Conservation (phyloP, 225 moss, liverwort and hornwort genomes). For the Marchantia polymorpha region DNA sequence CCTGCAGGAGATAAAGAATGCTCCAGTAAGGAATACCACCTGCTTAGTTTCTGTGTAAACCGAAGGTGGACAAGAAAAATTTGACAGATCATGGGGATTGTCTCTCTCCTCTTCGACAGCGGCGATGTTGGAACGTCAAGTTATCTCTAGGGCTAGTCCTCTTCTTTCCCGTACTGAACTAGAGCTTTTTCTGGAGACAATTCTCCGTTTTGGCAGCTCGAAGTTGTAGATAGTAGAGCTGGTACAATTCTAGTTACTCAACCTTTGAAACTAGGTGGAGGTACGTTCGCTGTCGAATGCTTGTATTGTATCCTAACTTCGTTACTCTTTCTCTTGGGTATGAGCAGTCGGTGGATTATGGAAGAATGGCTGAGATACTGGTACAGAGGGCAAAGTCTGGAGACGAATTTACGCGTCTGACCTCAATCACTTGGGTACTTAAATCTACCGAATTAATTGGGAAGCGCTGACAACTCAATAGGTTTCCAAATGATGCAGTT, state of each 20-base stretch:
- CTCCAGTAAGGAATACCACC: conserved; percentile 54
- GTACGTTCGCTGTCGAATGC: background rate
- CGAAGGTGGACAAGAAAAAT: background rate
- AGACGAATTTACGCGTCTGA: conserved; percentile 91
- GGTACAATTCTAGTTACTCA: background rate
- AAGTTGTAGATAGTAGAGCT: background rate
- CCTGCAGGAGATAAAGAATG: conserved; percentile 92
- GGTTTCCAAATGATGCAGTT: too few relatives aligned
- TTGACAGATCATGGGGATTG: background rate
- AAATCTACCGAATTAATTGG: background rate
- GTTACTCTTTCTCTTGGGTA: background rate
- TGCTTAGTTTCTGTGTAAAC: background rate
- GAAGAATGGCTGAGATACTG: conserved; percentile 95
- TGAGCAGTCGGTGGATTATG: conserved; percentile 92
- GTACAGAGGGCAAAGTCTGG: conserved; percentile 78
- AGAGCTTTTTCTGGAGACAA: background rate
- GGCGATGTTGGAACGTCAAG: background rate
- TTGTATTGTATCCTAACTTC: background rate
- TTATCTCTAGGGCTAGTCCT: background rate
- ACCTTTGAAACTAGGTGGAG: background rate
- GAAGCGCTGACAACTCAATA: too few relatives aligned
- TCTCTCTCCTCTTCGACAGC: background rate
- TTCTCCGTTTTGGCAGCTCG: background rate
- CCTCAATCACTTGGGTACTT: conserved; percentile 86
- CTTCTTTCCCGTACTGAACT: background rate